Percentiles rank a stretch among this genome's conserved stretches.
phyloP scores from a whole-genome alignment of 495 filamentous ascomycete species.

The Trichodelitschia bisporula region DNA sequence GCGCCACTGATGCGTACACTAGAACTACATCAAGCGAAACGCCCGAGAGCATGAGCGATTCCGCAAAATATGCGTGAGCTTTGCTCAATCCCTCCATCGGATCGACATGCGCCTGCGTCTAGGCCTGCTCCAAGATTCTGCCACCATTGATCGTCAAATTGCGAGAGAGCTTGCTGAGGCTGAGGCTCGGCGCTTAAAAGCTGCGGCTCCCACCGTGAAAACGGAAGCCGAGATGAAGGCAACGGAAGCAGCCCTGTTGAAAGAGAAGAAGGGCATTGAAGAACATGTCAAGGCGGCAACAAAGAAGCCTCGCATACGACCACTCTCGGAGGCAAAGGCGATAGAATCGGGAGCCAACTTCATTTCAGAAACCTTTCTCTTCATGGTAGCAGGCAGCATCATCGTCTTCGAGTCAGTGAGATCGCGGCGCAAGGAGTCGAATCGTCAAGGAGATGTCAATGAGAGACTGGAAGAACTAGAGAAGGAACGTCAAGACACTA shows the following conservation, averaged over 20 bases:
- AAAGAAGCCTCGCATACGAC: constrained; percentile 31
- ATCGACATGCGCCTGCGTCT: constrained; percentile 84
- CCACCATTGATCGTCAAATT: constrained; percentile 28
- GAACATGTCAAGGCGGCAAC: constrained; percentile 16
- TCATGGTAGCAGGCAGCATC: constrained; percentile 50
- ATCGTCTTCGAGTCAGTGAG: constrained; percentile 65
- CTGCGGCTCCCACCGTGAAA: constrained; percentile 55
- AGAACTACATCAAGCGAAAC: constrained; percentile 88
- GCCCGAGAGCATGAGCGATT: constrained; percentile 87
- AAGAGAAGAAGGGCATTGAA: constrained; percentile 23
- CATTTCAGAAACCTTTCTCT: constrained; percentile 72
- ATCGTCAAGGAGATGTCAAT: constrained; percentile 47
- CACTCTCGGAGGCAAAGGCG: constrained; percentile 74
- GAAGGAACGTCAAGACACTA: constrained; percentile 10
- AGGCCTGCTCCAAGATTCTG: constrained; percentile 56
- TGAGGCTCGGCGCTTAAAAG: constrained; percentile 22
- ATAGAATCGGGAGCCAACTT: constrained; percentile 94
- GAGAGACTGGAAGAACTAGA: constrained; percentile 32
- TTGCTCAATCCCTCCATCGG: constrained; percentile 74
- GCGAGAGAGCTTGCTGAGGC: constrained; percentile 22
- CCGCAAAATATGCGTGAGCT: constrained; percentile 39
- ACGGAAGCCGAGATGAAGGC: constrained; percentile 46
- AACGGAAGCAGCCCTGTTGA: constrained; percentile 12
- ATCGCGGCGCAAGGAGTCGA: constrained; percentile 51
- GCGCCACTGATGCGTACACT: neutral